Evolutionary conservation across 1,284 basidiomycete species (phyloP).

Genomic region (Puccinia coronata): DNA sequence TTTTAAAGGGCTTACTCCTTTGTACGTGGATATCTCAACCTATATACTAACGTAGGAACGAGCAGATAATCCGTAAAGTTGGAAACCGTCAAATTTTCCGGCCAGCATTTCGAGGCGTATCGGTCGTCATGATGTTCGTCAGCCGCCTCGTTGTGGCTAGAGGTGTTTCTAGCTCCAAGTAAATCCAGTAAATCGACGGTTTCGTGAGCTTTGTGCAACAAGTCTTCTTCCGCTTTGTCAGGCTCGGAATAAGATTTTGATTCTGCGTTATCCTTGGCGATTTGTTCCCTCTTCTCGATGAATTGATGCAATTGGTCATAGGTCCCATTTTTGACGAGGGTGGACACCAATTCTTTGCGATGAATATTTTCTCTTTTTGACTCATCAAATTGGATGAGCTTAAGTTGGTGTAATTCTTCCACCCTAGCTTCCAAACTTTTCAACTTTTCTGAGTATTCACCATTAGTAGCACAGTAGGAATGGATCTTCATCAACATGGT

Average conservation of each 20-base stretch:
- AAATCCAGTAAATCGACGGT: slow-evolving; percentile 74
- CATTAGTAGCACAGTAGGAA: slow-evolving; percentile 88
- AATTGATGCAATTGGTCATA: slow-evolving; percentile 17
- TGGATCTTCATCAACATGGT: slow-evolving; percentile 95
- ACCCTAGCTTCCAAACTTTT: slow-evolving; percentile 3
- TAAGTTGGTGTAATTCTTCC: not conserved
- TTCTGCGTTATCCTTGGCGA: not conserved
- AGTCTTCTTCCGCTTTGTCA: not conserved
- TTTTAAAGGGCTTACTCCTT: slow-evolving; percentile 69
- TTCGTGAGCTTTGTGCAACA: slow-evolving; percentile 63
- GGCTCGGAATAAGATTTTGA: not conserved
- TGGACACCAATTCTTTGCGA: not conserved
- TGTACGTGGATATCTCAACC: slow-evolving; percentile 83
- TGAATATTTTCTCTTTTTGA: not conserved
- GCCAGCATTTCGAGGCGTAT: slow-evolving; percentile 67
- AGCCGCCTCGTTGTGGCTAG: slow-evolving; percentile 62
- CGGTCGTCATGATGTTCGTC: slow-evolving; percentile 54
- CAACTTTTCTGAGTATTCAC: slow-evolving; percentile 69
- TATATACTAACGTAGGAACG: slow-evolving; percentile 91
- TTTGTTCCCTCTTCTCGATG: slow-evolving; percentile 2
- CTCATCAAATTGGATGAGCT: slow-evolving; percentile 2
- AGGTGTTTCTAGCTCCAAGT: slow-evolving; percentile 74
- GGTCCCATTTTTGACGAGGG: not conserved
- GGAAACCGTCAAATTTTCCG: slow-evolving; percentile 76
- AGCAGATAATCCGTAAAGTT: slow-evolving; percentile 87